Conservation (phyloP, 441 rosid species). For the Pelargonium myrrhifolium region DNA sequence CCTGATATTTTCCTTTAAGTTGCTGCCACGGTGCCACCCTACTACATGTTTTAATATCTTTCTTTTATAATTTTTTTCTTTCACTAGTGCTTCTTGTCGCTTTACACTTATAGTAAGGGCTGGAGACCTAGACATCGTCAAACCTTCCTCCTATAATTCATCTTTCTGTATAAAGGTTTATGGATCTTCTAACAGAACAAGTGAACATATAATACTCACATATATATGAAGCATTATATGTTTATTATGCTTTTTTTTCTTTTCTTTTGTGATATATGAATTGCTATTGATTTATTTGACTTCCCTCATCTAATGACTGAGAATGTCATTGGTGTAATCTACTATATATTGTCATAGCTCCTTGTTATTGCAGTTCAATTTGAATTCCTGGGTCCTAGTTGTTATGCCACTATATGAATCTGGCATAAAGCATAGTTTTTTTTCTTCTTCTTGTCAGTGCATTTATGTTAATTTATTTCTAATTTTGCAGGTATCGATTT, state of each 20-base stretch:
- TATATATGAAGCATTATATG: background rate
- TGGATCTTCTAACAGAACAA: no score
- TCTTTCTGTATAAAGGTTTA: no score
- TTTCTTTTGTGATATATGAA: background rate
- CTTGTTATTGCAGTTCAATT: background rate
- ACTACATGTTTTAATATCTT: no score
- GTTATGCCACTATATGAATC: conserved; percentile 2
- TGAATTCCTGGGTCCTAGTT: background rate
- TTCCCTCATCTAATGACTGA: background rate
- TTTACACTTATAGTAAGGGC: no score
- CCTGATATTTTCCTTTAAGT: no score
- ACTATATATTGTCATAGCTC: background rate
- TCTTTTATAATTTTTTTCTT: no score
- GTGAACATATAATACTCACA: background rate
- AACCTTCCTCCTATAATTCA: no score
- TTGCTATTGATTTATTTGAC: background rate
- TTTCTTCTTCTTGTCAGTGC: conserved; percentile 5
- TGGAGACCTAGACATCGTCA: no score
- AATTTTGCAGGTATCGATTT: conserved; percentile 76
- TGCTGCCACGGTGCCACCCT: no score
- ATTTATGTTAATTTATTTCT: conserved; percentile 16
- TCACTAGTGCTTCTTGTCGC: no score
- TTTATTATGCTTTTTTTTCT: no score
- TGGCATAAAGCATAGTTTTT: background rate
- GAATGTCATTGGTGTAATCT: background rate